Evolutionary conservation across 2,329 filamentous ascomycete genomes (phyloP), one percentile per base, ranked within the genome.

Genomic region (Leptographium galeiforme): DNA sequence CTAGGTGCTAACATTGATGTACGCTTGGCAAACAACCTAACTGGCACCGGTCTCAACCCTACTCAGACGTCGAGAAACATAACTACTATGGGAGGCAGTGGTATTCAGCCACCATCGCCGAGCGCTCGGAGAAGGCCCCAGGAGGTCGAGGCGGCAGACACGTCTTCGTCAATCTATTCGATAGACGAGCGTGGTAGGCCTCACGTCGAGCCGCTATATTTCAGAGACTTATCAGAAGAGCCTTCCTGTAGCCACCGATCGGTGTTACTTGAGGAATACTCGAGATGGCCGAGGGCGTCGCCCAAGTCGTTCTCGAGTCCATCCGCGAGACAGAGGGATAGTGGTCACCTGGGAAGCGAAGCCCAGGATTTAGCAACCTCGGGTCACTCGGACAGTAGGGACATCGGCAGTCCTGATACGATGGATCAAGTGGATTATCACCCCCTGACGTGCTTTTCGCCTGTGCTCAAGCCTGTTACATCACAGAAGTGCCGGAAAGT

Each of bases 401-500:
- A 44, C 8, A n/a, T 44, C 19, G 10, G 10, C n/a, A 51, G 38
- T n/a, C 48, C 39, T 6, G 13, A 14, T 7, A 11, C 32, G 34
- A 8, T n/a, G 2, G 6, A 50, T n/a, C 44, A 30, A 59, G 19
- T 61, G 63, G 30, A 57, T 62, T 75, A 70, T 55, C 74, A 71
- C 3, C 73, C 72, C 1, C 62, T 75, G 2, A 65, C 67, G 7
- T 63, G 72, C 0, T 71, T 72, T 50, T 70, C 74, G 51, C 64
- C 67, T 34, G 68, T 65, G 4, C 58, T 65, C n/a, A 67, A 64
- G 13, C 52, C 55, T 11, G 45, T 50, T 16, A 36, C 30, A 12
- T 66, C 67, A 13, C 68, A 71, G 2, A 71, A 64, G 49, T 69
- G 70, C 0, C 68, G 67, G 40, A 81, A 81, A 67, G 72, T 66